Conservation (phyloP, 1,139 yeast species). For the Saccharomyces hybrid region DNA sequence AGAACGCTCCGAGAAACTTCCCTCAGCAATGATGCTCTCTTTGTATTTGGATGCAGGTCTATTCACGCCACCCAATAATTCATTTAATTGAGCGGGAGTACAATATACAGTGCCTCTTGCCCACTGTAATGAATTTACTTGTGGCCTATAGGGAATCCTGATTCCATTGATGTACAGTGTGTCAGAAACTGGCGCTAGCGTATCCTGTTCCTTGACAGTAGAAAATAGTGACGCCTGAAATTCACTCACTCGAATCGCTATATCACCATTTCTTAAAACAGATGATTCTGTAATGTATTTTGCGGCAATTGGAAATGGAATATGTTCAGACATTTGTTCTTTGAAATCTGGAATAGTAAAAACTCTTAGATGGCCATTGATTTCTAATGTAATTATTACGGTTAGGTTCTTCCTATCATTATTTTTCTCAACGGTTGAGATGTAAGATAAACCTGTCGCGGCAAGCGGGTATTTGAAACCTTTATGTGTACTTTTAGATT, state of each 20-base stretch:
- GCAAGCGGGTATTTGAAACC: constrained; percentile 43
- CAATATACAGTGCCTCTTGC: constrained; percentile 67
- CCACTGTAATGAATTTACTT: constrained; percentile 77
- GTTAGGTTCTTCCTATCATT: constrained; percentile 35
- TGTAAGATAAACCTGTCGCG: constrained; percentile 52
- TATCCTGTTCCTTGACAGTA: constrained; percentile 37
- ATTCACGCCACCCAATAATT: constrained; percentile 54
- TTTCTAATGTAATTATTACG: constrained; percentile 37
- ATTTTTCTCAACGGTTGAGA: constrained; percentile 20
- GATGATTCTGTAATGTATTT: constrained; percentile 38
- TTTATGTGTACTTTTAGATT: constrained; percentile 54
- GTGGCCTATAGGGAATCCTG: constrained; percentile 71
- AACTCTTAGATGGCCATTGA: constrained; percentile 38
- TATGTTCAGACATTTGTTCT: constrained; percentile 38
- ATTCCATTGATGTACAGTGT: constrained; percentile 52
- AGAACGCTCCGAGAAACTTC: constrained; percentile 38
- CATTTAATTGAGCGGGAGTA: constrained; percentile 50
- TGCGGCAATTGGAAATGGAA: constrained; percentile 40
- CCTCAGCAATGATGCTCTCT: constrained; percentile 52
- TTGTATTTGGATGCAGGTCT: constrained; percentile 47
- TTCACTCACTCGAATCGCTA: constrained; percentile 51
- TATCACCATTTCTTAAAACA: constrained; percentile 65
- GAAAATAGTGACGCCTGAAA: constrained; percentile 52
- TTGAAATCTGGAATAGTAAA: constrained; percentile 48
- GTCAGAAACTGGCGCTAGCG: constrained; percentile 33